These are phyloP conservation scores for Naganishia kalamii DNA, from an alignment of 768 basidiomycete genomes.

Conservation along the genomic window DNA sequence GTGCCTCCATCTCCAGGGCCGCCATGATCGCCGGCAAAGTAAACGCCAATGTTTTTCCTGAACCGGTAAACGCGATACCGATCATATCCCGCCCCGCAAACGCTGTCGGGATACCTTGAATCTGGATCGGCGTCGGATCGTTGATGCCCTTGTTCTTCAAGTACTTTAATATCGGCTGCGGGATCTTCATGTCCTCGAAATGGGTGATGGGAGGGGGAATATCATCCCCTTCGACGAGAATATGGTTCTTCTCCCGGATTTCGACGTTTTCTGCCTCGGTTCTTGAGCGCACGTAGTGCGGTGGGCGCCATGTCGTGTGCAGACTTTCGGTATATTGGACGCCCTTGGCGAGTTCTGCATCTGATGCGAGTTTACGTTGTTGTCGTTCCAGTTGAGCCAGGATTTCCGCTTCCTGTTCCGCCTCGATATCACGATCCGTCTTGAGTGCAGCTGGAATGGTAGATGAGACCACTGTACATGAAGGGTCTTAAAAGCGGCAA, in stretches of 20 bases:
- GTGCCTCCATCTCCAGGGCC: constrained; percentile 85
- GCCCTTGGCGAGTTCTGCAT: constrained; percentile 85
- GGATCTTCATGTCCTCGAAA: constrained; percentile 99
- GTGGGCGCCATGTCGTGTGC: constrained; percentile 79
- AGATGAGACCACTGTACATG: constrained; percentile 24
- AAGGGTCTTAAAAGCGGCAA: constrained; percentile 18
- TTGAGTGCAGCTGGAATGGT: constrained; percentile 70
- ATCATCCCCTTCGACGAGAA: constrained; percentile 87
- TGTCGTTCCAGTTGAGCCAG: constrained; percentile 78
- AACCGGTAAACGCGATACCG: constrained; percentile 97
- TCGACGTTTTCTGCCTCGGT: constrained; percentile 63
- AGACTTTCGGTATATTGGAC: constrained; percentile 83
- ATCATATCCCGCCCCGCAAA: constrained; percentile 96
- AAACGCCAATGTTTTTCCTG: constrained; percentile 97
- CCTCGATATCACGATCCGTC: constrained; percentile 72
- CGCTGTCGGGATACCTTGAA: constrained; percentile 92
- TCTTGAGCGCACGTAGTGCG: constrained; percentile 69
- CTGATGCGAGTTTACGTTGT: constrained; percentile 82
- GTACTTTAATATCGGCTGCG: constrained; percentile 70
- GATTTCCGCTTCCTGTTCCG: constrained; percentile 84
- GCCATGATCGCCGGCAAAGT: constrained; percentile 97
- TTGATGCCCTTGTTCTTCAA: constrained; percentile 78
- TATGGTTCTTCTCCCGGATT: constrained; percentile 84
- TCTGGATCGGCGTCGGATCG: constrained; percentile 87
- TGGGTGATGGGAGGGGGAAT: constrained; percentile 87